Conservation (phyloP, 257 asterid genomes). For the Scutellaria minor region DNA sequence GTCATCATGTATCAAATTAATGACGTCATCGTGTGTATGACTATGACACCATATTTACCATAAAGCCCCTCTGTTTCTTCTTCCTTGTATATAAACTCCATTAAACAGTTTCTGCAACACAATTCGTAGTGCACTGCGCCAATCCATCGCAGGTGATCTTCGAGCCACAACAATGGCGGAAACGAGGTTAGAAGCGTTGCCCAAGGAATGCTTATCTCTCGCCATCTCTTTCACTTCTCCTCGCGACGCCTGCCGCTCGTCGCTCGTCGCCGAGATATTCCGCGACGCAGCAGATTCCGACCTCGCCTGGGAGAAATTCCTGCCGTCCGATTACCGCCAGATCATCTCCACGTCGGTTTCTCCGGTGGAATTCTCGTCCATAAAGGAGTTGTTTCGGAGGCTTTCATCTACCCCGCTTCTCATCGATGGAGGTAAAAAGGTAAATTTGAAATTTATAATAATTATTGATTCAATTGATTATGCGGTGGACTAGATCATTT, state of each 20-base stretch:
- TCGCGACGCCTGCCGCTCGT: conserved; percentile 51
- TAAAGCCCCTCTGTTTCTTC: background rate
- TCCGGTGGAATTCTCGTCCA: conserved; percentile 52
- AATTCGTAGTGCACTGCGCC: too few relatives aligned
- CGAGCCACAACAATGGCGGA: conserved; percentile 13
- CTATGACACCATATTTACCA: background rate
- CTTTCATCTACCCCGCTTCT: conserved; percentile 61
- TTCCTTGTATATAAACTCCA: background rate
- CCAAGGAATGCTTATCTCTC: conserved; percentile 60
- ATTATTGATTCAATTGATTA: background rate
- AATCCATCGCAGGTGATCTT: too few relatives aligned
- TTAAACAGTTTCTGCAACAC: too few relatives aligned
- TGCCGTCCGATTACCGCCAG: conserved; percentile 62
- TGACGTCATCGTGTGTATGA: background rate
- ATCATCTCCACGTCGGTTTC: conserved; percentile 46
- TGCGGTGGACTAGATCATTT: background rate
- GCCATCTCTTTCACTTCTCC: conserved; percentile 59
- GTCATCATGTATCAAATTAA: background rate
- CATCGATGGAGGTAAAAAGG: conserved; percentile 74
- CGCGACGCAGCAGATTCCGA: conserved; percentile 63
- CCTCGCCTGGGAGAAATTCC: conserved; percentile 61
- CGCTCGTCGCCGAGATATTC: conserved; percentile 44
- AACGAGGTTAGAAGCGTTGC: conserved; percentile 41
- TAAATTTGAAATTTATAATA: background rate
- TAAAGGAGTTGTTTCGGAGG: conserved; percentile 57